Evolutionary conservation across 1,284 basidiomycete genomes (phyloP).

Genomic region (Vanrija humicola): DNA sequence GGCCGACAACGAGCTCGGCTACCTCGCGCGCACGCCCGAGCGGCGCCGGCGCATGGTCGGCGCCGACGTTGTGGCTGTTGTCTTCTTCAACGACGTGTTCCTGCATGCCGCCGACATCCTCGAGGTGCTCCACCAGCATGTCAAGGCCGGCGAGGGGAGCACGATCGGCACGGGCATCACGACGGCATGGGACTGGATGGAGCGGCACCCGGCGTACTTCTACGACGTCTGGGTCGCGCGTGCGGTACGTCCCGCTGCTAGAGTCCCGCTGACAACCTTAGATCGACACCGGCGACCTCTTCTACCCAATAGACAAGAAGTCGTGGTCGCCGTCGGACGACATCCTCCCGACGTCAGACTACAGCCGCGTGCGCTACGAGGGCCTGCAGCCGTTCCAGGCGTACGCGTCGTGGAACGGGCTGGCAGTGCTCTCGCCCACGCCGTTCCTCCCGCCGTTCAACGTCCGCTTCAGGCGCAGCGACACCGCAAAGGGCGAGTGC

Average conservation of each 20-base stretch:
- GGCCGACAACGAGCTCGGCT: conserved; percentile 17
- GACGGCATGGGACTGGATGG: conserved; percentile 47
- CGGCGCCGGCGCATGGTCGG: conserved; percentile 7
- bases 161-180: conserved; percentile 35
- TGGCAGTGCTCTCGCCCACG: conserved; percentile 36
- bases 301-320: conserved; percentile 44
- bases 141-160: conserved; percentile 9
- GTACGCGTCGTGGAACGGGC: conserved; percentile 46
- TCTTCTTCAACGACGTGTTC: conserved; percentile 50
- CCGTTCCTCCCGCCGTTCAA: conserved; percentile 38
- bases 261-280: conserved; percentile 6
- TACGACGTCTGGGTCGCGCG: conserved; percentile 49
- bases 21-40: conserved; percentile 9
- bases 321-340: conserved; percentile 45
- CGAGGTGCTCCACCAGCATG: conserved; percentile 46
- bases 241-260: conserved; percentile 29
- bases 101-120: conserved; percentile 40
- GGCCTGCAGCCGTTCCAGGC: conserved; percentile 46
- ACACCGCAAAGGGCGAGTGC: conserved; percentile 35
- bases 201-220: conserved; percentile 42
- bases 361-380: conserved; percentile 20
- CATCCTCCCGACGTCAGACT: conserved; percentile 38
- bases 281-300: conserved; percentile 47
- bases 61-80: conserved; percentile 29
- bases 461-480: conserved; percentile 41